Evolutionary conservation across 192 early-diverging fungal genomes (phyloP), one percentile per base, ranked within the genome.

Genomic region (Coemansia sp.): DNA sequence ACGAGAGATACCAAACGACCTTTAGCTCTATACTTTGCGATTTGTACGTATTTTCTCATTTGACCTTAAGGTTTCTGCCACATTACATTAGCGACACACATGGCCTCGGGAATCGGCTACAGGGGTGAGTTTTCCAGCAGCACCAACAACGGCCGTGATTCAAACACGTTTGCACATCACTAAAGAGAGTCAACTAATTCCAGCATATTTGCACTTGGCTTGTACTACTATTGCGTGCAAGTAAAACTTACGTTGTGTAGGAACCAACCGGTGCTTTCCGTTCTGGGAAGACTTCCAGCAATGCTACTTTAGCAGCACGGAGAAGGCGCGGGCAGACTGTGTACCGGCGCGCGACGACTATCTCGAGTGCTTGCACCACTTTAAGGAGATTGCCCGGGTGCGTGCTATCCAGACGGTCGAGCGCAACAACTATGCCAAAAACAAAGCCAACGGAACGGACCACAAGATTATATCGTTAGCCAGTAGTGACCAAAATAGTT

Each of bases 251-350:
- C 19, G 19, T 21, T 21, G 19, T 45, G 29, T 83, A 93, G 86
- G 93, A 75, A 88, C 86, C 75, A 87, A 93, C 66, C 89, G 96
- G 66, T 98, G 96, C 87, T 96, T 95, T 79, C 85, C 89, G 51
- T 94, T 94, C 82, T 98, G 93, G 93, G 95, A 97, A 82, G 95
- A 97, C 76, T 96, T 94, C 80, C 83, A 91, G 72, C 93, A 93
- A 67, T 98, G 94, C 84, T 93, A 92, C 72, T 73, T 75, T 56
- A 65, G 27, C 66, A 93, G 89, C 72, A 78, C 85, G 69, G 90
- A 91, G 60, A 88, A 92, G 76, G 65, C 76, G 10, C 89, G 86
- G 24, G 72, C 87, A 45, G 88, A 95, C 73, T 97, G 95, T 80
- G 57, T 85, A 29, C 72, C 76, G 37, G 87, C 92, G 66, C 87